Percentiles rank a stretch among this genome's conserved stretches.
Evolutionary conservation across 1,284 basidiomycete genomes (phyloP).

Genomic region (Meira nashicola): DNA sequence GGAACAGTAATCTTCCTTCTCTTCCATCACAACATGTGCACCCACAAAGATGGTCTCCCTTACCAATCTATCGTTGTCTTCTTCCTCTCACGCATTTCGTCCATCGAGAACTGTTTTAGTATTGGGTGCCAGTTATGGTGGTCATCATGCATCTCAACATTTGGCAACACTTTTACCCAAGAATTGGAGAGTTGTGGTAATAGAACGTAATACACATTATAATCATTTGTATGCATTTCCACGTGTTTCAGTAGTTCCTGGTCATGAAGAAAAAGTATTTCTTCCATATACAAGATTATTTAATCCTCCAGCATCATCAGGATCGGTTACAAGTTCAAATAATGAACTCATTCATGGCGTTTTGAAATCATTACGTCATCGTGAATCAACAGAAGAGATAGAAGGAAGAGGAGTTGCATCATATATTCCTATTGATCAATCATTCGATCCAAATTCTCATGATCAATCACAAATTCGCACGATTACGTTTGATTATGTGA

Average conservation of each 20-base stretch:
- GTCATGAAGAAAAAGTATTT: conserved; percentile 59
- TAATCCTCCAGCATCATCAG: conserved; percentile 13
- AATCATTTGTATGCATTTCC: conserved; percentile 57
- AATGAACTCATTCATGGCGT: conserved; percentile 20
- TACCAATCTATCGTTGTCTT: too few species aligned
- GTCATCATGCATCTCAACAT: conserved; percentile 60
- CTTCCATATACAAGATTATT: conserved; percentile 63
- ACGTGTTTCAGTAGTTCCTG: conserved; percentile 55
- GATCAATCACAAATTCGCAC: not conserved
- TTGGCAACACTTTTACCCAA: conserved; percentile 61
- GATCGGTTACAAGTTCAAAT: not conserved
- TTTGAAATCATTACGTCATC: conserved; percentile 12
- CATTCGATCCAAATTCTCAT: not conserved
- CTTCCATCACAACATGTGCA: too few species aligned
- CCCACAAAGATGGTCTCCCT: too few species aligned
- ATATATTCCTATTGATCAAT: not conserved
- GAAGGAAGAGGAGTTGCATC: conserved; percentile 10
- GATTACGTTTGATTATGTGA: conserved; percentile 21
- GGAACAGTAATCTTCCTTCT: too few species aligned
- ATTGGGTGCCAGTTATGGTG: conserved; percentile 31
- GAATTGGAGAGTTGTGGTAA: conserved; percentile 65
- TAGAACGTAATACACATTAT: conserved; percentile 66
- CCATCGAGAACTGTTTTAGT: conserved; percentile 13
- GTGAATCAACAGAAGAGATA: not conserved
- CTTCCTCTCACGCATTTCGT: not conserved